Base-by-base conservation (phyloP, 768 basidiomycete genomes). In the Rhizopogon roseolus region DNA sequence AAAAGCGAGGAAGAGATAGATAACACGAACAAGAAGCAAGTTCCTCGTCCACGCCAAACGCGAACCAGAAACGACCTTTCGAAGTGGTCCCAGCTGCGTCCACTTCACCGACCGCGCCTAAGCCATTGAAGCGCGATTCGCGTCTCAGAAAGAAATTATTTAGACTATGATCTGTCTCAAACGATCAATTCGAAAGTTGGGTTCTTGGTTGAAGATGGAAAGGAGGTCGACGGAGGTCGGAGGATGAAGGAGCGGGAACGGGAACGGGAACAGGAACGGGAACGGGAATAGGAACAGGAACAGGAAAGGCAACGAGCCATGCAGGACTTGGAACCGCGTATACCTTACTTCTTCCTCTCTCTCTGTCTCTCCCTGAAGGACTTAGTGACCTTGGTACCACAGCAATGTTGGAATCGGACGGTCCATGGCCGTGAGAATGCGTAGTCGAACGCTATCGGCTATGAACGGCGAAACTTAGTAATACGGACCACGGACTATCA, bases 161-260 rank as follows among this genome's bases (percentile, higher is more conserved):
- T 96, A 60, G 96, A 98, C 60, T 98, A 97, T 81, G 95, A 98
- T 68, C 71, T 98, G 13, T 90, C 90, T 11, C 98, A 97, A 76
- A 90, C 98, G 85, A 87, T 93, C 64, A 98, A 99, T 67, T 88
- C 93, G 7, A 90, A 94, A 66, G 97, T 96, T 49, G 97, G 97
- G 1, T 99, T 98, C 69, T 71, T 99, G 63, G 77, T 96, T 5
- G 90, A 96, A 58, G 94, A 96, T 42, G 85, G 82, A 16, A 82
- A 84, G 59, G 88, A 90, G 57, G 78, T 83, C 1, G 85, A 91
- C 61, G 91, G 90, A 54, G 85, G 88, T 25, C 70, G 84, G 55
- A 76, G 83, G 44, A 71, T 84, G 57, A 89, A 88, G 66, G 88
- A 94, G 71, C 86, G 85, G 61, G 85, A 90, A 67, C 74, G 92